Percentiles rank a stretch among this genome's conserved stretches.
Evolutionary conservation across 192 early-diverging fungal species (phyloP).

Genomic region (Thamnidium elegans): DNA sequence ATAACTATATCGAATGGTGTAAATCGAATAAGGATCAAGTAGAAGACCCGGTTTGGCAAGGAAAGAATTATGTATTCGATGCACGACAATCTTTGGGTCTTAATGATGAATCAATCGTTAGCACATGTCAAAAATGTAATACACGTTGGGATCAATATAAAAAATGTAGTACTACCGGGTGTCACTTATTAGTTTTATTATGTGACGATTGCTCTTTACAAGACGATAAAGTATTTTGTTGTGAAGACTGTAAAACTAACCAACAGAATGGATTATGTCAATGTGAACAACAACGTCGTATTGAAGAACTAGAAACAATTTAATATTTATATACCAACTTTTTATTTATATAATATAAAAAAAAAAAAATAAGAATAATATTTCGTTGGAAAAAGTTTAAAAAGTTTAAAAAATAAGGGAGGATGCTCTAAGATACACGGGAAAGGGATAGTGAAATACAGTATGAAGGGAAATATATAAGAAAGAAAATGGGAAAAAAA

Average conservation of each 20-base stretch:
- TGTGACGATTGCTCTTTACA: constrained; percentile 30
- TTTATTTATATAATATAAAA: background rate
- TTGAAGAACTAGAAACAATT: constrained; percentile 18
- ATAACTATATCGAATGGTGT: constrained; percentile 68
- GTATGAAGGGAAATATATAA: background rate
- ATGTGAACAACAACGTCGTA: constrained; percentile 21
- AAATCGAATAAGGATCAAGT: constrained; percentile 29
- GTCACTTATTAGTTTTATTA: constrained; percentile 50
- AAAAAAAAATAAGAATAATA: background rate
- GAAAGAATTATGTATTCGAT: constrained; percentile 73
- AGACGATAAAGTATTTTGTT: constrained; percentile 37
- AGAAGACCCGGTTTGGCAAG: constrained; percentile 52
- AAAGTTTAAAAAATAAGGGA: background rate
- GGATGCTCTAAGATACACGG: background rate
- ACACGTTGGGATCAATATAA: constrained; percentile 40
- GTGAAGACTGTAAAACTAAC: constrained; percentile 32
- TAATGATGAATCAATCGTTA: constrained; percentile 25
- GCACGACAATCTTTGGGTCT: constrained; percentile 55
- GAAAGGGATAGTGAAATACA: background rate
- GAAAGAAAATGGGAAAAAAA: background rate
- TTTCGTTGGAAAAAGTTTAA: background rate
- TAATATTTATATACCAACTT: background rate
- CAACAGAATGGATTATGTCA: constrained; percentile 13
- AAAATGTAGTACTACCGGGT: constrained; percentile 49
- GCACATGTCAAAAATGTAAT: constrained; percentile 40